Evolutionary conservation across 1,284 basidiomycete genomes (phyloP).

Genomic region (Ganoderma sinense): DNA sequence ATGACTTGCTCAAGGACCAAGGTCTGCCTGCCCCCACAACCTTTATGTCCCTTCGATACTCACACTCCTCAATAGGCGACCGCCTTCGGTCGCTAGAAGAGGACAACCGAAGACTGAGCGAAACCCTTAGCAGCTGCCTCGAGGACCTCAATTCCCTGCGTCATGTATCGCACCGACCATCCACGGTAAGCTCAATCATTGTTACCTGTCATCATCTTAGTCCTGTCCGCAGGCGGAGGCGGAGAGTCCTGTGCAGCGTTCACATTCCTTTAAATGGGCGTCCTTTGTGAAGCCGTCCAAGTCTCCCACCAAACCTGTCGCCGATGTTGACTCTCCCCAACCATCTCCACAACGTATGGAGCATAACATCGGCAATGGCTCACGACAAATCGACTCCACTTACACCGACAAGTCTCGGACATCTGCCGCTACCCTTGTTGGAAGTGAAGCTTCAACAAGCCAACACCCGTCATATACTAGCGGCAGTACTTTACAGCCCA

Average conservation of each 20-base stretch:
- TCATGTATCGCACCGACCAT: slow-evolving; percentile 29
- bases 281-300: slow-evolving; percentile 73
- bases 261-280: slow-evolving; percentile 86
- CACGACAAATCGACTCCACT: slow-evolving; percentile 32
- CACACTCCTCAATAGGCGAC: slow-evolving; percentile 55
- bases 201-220: slow-evolving; percentile 5
- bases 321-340: slow-evolving; percentile 71
- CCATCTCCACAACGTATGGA: slow-evolving; percentile 79
- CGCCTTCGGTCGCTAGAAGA: slow-evolving; percentile 76
- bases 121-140: slow-evolving; percentile 64
- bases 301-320: slow-evolving; percentile 78
- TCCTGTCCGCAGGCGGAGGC: slow-evolving; percentile 47
- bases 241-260: slow-evolving; percentile 64
- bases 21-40: slow-evolving; percentile 51
- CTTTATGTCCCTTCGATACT: slow-evolving; percentile 10
- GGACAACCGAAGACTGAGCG: slow-evolving; percentile 75
- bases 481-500: slow-evolving; percentile 29
- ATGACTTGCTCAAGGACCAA: slow-evolving; percentile 78
- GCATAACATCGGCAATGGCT: slow-evolving; percentile 56
- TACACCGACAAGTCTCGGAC: slow-evolving; percentile 35
- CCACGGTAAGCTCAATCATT: slow-evolving; percentile 18
- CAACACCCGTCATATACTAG: slow-evolving; percentile 28
- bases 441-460: slow-evolving; percentile 26
- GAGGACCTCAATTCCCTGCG: slow-evolving; percentile 69
- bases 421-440: slow-evolving; percentile 23